Evolutionary conservation across 2,329 filamentous ascomycete species (phyloP).

Genomic region (Diaporthe ilicicola): DNA sequence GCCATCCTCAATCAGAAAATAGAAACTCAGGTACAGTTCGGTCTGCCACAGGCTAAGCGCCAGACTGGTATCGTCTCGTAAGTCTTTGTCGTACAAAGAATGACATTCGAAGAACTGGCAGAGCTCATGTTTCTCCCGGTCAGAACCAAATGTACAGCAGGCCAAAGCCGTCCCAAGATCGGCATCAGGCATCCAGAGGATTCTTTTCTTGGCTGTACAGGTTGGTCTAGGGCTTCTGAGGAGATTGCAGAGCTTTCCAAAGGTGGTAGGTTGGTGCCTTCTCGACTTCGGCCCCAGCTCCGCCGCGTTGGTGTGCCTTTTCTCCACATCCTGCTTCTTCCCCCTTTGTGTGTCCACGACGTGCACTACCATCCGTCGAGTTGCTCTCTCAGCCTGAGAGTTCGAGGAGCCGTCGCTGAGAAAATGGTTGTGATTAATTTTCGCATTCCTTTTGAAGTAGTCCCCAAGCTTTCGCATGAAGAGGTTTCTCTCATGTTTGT

Average conservation of each 20-base stretch:
- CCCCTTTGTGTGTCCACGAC: too few species aligned
- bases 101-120: constrained; percentile 38
- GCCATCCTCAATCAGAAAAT: constrained; percentile 32
- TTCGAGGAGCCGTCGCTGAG: too few species aligned
- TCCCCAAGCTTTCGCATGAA: too few species aligned
- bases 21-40: constrained; percentile 42
- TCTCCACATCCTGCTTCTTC: too few species aligned
- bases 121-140: constrained; percentile 29
- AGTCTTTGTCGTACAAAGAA: constrained; percentile 31
- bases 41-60: constrained; percentile 41
- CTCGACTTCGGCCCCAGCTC: too few species aligned
- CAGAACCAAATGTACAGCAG: neutral
- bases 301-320: too few species aligned
- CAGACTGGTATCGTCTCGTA: constrained; percentile 39
- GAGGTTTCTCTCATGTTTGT: too few species aligned
- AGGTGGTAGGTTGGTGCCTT: too few species aligned
- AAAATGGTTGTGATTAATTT: too few species aligned
- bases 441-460: too few species aligned
- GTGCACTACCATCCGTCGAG: too few species aligned
- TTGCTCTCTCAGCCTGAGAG: too few species aligned
- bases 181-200: constrained; percentile 6
- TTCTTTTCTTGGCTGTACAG: neutral
- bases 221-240: neutral
- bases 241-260: neutral
- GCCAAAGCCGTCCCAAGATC: neutral